These are phyloP conservation scores for Colletotrichum tabaci DNA, from an alignment of 2,329 filamentous ascomycete species.

Conservation along the genomic window DNA sequence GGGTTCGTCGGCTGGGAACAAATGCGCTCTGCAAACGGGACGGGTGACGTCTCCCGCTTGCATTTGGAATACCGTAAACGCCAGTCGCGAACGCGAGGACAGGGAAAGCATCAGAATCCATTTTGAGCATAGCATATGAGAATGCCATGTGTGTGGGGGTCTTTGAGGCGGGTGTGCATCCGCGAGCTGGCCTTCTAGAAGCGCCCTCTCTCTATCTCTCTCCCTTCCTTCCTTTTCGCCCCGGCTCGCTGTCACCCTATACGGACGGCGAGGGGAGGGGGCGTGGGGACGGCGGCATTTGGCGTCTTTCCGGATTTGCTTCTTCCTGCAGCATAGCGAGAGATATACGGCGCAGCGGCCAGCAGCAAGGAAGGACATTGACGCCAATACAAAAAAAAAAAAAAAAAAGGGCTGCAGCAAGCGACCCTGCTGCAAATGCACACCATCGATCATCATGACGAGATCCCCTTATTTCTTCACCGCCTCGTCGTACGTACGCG, in stretches of 20 bases:
- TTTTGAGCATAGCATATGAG: conserved; percentile 28
- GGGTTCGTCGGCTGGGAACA: not conserved
- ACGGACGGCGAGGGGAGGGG: not conserved
- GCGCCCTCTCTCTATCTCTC: conserved; percentile 11
- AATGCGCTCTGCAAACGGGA: not conserved
- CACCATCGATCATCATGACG: conserved; percentile 29
- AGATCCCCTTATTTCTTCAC: conserved; percentile 30
- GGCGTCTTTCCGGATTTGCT: conserved; percentile 32
- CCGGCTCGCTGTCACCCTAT: not conserved
- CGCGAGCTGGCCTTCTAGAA: conserved; percentile 10
- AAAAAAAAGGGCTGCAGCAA: conserved; percentile 2
- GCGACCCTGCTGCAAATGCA: conserved; percentile 19
- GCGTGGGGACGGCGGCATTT: not conserved
- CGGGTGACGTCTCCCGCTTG: not conserved
- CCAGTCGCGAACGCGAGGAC: not conserved
- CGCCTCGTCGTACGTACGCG: conserved; percentile 23
- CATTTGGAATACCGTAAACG: not conserved
- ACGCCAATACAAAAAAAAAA: not conserved
- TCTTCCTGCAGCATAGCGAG: conserved; percentile 30
- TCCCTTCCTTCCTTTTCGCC: not conserved
- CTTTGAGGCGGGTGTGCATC: conserved; percentile 26
- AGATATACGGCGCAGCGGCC: conserved; percentile 14
- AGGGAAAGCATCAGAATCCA: not conserved
- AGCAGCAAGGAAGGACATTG: not conserved
- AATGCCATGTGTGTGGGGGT: conserved; percentile 37